A percentile compares a stretch with the other conserved stretches of the same genome.
Conservation (phyloP, 2,329 filamentous ascomycete genomes). For the Cladophialophora carrionii region DNA sequence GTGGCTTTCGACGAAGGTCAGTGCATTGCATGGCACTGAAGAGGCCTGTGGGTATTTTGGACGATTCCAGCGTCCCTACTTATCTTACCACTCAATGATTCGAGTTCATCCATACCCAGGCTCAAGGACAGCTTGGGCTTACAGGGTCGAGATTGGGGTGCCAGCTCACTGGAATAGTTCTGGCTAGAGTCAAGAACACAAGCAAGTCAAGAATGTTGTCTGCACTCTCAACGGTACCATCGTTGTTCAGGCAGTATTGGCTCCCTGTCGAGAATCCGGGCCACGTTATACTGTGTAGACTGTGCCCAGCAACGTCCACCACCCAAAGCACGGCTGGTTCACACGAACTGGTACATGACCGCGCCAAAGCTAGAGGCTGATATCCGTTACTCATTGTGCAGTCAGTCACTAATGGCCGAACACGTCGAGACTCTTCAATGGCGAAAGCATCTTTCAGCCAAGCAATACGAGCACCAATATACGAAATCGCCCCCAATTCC, state of each 20-base stretch:
- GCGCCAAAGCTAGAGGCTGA: neutral
- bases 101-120: neutral
- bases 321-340: neutral
- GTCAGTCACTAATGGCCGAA: neutral
- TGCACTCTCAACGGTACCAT: neutral
- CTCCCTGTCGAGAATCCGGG: neutral
- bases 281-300: too few species aligned
- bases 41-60: neutral
- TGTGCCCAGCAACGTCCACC: neutral
- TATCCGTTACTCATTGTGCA: neutral
- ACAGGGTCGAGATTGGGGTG: neutral
- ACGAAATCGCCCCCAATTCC: neutral
- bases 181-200: neutral
- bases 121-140: too few species aligned
- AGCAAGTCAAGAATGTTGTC: neutral
- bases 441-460: neutral
- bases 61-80: too few species aligned
- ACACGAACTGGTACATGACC: neutral
- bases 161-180: neutral
- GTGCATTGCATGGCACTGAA: neutral
- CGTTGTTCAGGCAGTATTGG: neutral
- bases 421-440: neutral
- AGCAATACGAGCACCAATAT: neutral
- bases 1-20: neutral
- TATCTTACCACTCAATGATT: neutral